Evolutionary conservation across 2,329 filamentous ascomycete species (phyloP).

Genomic region (Penicillium sp.): DNA sequence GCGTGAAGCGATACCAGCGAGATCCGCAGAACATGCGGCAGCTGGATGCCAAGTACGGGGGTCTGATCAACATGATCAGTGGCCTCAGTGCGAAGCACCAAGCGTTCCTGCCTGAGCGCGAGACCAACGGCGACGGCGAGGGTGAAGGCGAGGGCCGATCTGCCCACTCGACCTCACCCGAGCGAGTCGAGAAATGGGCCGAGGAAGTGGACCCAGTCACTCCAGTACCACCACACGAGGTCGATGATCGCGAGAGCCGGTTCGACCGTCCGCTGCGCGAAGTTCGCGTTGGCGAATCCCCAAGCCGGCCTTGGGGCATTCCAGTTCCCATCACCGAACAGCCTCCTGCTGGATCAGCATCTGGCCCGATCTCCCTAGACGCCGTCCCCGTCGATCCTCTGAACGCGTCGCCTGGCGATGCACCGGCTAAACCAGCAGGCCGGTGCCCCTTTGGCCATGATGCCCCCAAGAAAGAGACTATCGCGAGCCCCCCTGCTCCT

Average conservation of each 20-base stretch:
- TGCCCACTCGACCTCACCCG: slow-evolving; percentile 55
- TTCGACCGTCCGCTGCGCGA: slow-evolving; percentile 88
- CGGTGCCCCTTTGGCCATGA: slow-evolving; percentile 41
- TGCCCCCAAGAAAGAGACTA: slow-evolving; percentile 19
- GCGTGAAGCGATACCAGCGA: slow-evolving; percentile 84
- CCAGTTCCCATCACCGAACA: slow-evolving; percentile 65
- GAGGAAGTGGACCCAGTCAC: slow-evolving; percentile 66
- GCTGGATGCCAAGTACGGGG: slow-evolving; percentile 92
- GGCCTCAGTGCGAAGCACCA: slow-evolving; percentile 85
- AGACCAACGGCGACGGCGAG: slow-evolving; percentile 33
- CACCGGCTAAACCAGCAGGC: slow-evolving; percentile 26
- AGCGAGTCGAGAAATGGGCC: slow-evolving; percentile 84
- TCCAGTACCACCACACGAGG: slow-evolving; percentile 42
- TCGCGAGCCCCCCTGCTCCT: not conserved
- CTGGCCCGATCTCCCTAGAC: slow-evolving; percentile 21
- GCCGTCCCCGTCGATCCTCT: slow-evolving; percentile 18
- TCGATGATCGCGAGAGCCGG: slow-evolving; percentile 67
- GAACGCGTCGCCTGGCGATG: slow-evolving; percentile 16
- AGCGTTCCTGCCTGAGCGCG: slow-evolving; percentile 70
- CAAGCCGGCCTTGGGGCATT: slow-evolving; percentile 91
- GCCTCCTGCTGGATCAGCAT: slow-evolving; percentile 24
- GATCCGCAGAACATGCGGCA: slow-evolving; percentile 83
- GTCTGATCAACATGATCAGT: slow-evolving; percentile 90
- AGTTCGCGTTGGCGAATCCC: slow-evolving; percentile 89
- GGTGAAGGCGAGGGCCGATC: slow-evolving; percentile 28